Evolutionary conservation across 2,329 filamentous ascomycete species (phyloP).

Genomic region (Dactylellina parvicollis): DNA sequence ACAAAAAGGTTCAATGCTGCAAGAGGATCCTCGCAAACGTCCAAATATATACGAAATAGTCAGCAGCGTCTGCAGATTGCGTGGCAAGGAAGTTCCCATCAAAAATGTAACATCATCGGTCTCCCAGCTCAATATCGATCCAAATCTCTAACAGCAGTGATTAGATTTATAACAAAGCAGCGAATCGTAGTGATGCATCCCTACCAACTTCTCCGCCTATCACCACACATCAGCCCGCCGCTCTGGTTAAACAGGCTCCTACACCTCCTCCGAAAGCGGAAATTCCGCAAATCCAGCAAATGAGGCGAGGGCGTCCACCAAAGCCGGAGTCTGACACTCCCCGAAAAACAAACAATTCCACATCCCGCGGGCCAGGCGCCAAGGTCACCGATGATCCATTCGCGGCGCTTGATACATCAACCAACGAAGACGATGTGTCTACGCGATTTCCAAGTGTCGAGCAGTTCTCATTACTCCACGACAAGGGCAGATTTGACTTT

Average conservation of each 20-base stretch:
- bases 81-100: conserved; percentile 84
- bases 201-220: conserved; percentile 69
- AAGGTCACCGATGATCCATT: conserved; percentile 80
- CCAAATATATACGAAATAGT: conserved; percentile 96
- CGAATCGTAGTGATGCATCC: conserved; percentile 68
- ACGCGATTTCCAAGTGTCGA: conserved; percentile 88
- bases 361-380: conserved; percentile 67
- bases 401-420: conserved; percentile 80
- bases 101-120: conserved; percentile 73
- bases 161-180: conserved; percentile 65
- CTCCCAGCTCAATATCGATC: background rate
- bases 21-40: conserved; percentile 78
- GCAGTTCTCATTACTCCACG: conserved; percentile 89
- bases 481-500: conserved; percentile 88
- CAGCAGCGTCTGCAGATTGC: conserved; percentile 86
- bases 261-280: conserved; percentile 74
- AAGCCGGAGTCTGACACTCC: conserved; percentile 60
- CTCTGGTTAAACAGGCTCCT: conserved; percentile 85
- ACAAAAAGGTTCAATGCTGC: conserved; percentile 82
- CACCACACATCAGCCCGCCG: conserved; percentile 68
- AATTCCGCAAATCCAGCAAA: conserved; percentile 90
- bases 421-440: conserved; percentile 78
- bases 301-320: conserved; percentile 84
- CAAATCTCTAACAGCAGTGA: conserved; percentile 36
- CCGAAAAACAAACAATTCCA: conserved; percentile 63